phyloP scores from a whole-genome alignment of 305 asterid genomes.

The Coffea humblotiana region DNA sequence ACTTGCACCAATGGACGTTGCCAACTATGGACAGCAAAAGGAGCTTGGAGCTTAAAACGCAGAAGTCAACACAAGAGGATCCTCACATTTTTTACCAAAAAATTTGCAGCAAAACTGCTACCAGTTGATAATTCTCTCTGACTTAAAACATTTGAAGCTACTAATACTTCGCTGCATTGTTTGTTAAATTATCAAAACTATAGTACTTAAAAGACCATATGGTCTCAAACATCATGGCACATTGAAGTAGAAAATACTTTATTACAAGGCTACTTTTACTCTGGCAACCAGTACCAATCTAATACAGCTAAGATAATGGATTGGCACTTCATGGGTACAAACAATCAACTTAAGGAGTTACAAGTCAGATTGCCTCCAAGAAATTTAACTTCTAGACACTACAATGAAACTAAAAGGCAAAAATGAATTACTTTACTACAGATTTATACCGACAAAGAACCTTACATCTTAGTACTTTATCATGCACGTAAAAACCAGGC shows the following conservation, averaged over 20 bases:
- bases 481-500: slow-evolving; percentile 94
- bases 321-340: not conserved
- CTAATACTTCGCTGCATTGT: too few relatives aligned
- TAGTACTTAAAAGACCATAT: too few relatives aligned
- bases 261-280: not conserved
- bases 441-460: slow-evolving; percentile 75
- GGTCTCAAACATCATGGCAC: not conserved
- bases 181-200: too few relatives aligned
- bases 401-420: not conserved
- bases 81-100: too few relatives aligned
- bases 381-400: not conserved
- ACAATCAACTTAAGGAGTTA: not conserved
- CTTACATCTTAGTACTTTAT: slow-evolving; percentile 73
- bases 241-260: not conserved
- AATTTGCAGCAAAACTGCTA: too few relatives aligned
- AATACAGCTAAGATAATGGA: not conserved
- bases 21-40: too few relatives aligned
- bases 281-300: not conserved
- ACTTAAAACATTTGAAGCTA: too few relatives aligned
- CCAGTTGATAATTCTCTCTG: too few relatives aligned
- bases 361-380: not conserved
- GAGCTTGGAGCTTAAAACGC: too few relatives aligned
- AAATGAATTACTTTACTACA: slow-evolving; percentile 23
- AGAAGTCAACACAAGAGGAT: too few relatives aligned
- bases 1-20: too few relatives aligned